A percentile compares a stretch with the other conserved stretches of the same genome.
These are phyloP conservation scores for Colletotrichum sp. DNA, from an alignment of 2,329 filamentous ascomycete species.

Conservation along the genomic window DNA sequence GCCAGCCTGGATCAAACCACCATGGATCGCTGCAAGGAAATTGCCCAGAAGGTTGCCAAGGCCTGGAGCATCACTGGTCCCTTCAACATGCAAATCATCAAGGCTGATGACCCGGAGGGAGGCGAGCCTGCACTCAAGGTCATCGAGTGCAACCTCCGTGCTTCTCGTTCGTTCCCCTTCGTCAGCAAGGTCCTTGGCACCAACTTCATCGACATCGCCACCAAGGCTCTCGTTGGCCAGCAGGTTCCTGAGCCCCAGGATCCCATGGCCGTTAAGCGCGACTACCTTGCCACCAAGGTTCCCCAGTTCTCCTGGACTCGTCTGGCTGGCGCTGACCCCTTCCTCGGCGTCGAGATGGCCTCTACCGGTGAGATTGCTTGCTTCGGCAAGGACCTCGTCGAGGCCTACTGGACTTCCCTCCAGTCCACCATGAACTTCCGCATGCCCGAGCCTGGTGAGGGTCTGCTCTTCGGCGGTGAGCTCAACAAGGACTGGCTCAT, in stretches of 20 bases:
- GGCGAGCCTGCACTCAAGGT: conserved; percentile 85
- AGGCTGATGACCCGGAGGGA: conserved; percentile 78
- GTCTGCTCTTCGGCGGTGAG: conserved; percentile 93
- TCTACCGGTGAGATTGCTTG: conserved; percentile 98
- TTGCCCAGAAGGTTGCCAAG: conserved; percentile 94
- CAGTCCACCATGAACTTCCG: conserved; percentile 99
- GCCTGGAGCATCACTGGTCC: conserved; percentile 97
- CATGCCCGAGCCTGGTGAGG: conserved; percentile 91
- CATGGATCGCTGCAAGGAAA: conserved; percentile 90
- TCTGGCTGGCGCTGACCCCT: conserved; percentile 94
- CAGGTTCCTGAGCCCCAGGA: conserved; percentile 85
- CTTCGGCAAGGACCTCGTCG: conserved; percentile 94
- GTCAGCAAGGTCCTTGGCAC: conserved; percentile 95
- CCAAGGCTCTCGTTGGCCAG: conserved; percentile 86
- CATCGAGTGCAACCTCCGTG: conserved; percentile 97
- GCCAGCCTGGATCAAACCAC: conserved; percentile 76
- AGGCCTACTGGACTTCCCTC: conserved; percentile 96
- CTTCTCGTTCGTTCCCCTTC: conserved; percentile 97
- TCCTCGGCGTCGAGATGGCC: conserved; percentile 97
- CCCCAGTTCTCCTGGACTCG: conserved; percentile 99
- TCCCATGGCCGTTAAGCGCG: conserved; percentile 85
- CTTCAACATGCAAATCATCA: conserved; percentile 99
- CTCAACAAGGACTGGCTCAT: conserved; percentile 73
- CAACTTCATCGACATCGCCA: conserved; percentile 97
- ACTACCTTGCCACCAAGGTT: conserved; percentile 97